Percentiles rank a stretch among this genome's conserved stretches.
phyloP scores from a whole-genome alignment of 768 basidiomycete species.

The Mycena maculata region DNA sequence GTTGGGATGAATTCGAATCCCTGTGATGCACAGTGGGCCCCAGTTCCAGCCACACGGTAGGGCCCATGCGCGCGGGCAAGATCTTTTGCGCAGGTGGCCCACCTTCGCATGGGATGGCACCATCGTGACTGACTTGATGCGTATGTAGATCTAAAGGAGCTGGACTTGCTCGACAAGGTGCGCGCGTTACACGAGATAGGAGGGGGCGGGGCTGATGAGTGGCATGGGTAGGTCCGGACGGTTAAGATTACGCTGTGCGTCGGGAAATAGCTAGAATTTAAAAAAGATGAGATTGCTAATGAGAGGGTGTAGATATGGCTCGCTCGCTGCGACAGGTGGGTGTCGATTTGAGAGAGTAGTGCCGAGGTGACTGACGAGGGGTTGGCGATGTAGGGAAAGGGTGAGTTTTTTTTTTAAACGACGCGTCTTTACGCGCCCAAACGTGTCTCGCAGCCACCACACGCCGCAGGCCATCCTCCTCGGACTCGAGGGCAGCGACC shows the following conservation, averaged over 20 bases:
- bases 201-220: too few species aligned
- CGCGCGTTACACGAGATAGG: too few species aligned
- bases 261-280: too few species aligned
- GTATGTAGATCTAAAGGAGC: slow-evolving; percentile 69
- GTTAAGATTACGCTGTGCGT: slow-evolving; percentile 86
- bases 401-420: slow-evolving; percentile 51
- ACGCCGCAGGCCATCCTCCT: slow-evolving; percentile 89
- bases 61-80: slow-evolving; percentile 87
- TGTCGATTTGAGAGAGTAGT: too few species aligned
- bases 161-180: slow-evolving; percentile 78
- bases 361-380: slow-evolving; percentile 8
- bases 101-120: not conserved
- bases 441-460: slow-evolving; percentile 68
- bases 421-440: not conserved
- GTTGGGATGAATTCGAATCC: too few species aligned
- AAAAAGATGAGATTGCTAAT: too few species aligned
- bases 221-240: slow-evolving; percentile 82
- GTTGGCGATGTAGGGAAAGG: slow-evolving; percentile 70
- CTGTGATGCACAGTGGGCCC: slow-evolving; percentile 57
- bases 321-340: slow-evolving; percentile 90
- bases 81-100: slow-evolving; percentile 64
- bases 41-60: slow-evolving; percentile 62
- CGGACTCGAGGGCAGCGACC: slow-evolving; percentile 89
- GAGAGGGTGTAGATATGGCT: slow-evolving; percentile 80
- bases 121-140: not conserved